These are phyloP conservation scores for Saturnispora quitensis DNA, from an alignment of 805 yeast genomes.

Conservation along the genomic window DNA sequence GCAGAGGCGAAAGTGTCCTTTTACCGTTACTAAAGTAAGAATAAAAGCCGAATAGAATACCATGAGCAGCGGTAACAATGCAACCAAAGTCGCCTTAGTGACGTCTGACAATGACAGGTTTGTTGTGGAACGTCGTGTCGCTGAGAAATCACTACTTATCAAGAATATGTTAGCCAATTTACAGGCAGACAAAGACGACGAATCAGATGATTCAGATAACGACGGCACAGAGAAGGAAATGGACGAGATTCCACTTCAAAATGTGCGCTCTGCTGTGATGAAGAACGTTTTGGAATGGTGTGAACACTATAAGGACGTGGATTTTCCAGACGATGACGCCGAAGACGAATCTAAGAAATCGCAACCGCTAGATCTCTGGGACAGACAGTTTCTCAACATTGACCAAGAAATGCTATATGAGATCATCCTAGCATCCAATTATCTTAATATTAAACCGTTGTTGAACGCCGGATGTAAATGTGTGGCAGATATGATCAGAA, in stretches of 20 bases:
- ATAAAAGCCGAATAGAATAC: neutral
- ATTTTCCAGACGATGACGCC: slow-evolving; percentile 65
- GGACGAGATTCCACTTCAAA: slow-evolving; percentile 80
- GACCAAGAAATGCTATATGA: slow-evolving; percentile 87
- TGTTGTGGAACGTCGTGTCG: slow-evolving; percentile 70
- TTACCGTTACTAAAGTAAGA: neutral
- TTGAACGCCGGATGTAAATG: slow-evolving; percentile 73
- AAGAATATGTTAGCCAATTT: slow-evolving; percentile 81
- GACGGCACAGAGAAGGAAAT: slow-evolving; percentile 57
- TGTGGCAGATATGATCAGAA: slow-evolving; percentile 77
- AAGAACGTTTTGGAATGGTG: slow-evolving; percentile 95
- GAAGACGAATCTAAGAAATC: slow-evolving; percentile 80
- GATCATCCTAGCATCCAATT: slow-evolving; percentile 73
- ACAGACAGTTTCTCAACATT: slow-evolving; percentile 83
- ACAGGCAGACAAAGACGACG: slow-evolving; percentile 30
- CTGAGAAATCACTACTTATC: slow-evolving; percentile 76
- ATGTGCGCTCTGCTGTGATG: slow-evolving; percentile 78
- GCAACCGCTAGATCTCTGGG: slow-evolving; percentile 96
- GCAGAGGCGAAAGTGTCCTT: neutral
- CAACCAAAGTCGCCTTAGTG: slow-evolving; percentile 31
- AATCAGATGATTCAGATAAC: slow-evolving; percentile 29
- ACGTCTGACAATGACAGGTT: slow-evolving; percentile 78
- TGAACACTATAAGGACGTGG: slow-evolving; percentile 80
- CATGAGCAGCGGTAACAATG: neutral
- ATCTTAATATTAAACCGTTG: slow-evolving; percentile 64